Evolutionary conservation across 352 stramenopile species (phyloP), one percentile per base, ranked within the genome.

Genomic region (Blastocystis sp.): DNA sequence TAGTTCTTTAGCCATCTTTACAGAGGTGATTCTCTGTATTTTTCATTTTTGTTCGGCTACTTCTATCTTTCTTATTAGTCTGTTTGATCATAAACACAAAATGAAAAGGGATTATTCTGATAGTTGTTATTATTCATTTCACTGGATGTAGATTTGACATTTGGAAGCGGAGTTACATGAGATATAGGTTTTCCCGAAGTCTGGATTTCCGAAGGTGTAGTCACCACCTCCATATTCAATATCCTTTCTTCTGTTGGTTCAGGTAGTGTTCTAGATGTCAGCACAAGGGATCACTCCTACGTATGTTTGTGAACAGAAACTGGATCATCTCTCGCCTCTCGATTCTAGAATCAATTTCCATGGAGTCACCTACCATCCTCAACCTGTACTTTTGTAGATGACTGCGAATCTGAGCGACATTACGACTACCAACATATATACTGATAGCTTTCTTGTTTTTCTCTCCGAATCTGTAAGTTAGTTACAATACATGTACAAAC

Each of bases 381-480:
- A 29, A 54, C 37, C 37, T 5, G 35, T 75, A 75, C 63, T 75
- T 75, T 32, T 75, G 63, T 46, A 75, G 27, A 42, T 75, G 63
- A 42, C n/a, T 49, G 14, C 63, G 63, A 24, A 75, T 54, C 37
- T 75, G 63, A 5, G 29, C 21, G 1, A 75, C 29, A 32, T 21
- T 54, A 3, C 39, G 5, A 21, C 37, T 51, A 21, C 63, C 39
- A 24, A 75, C 63, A 29, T 75, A 75, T 29, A 54, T n/a, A 42
- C 63, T 75, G n/a, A 75, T 75, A 6, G 63, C 63, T 16, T 42
- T 75, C 29, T 75, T 75, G 37, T 75, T 75, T 24, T 49, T 29
- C 52, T 75, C 63, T 49, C 39, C 63, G 51, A 75, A 75, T 24
- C 63, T 75, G 21, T 9, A 29, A 19, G 16, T 37, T 12, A 19